Base-by-base conservation (phyloP, 345 rosid species). In the Lumnitzera littorea region DNA sequence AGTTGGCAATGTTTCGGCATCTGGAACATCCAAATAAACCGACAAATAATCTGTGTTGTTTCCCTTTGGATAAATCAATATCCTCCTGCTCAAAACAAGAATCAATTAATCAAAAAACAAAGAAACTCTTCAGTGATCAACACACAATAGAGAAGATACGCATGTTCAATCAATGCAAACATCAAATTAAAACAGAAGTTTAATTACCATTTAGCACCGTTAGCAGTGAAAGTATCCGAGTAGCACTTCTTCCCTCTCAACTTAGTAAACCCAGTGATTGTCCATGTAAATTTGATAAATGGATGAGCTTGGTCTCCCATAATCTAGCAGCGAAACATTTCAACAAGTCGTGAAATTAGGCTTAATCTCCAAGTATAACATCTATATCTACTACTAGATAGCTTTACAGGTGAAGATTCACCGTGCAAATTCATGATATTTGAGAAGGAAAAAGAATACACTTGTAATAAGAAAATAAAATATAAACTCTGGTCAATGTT, bases 21-120 rank as follows among this genome's bases (percentile, higher is more conserved):
- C 71, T 15, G 72, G 66, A 13, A 53, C 68, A 7, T 59, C 78
- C 47, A 74, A 43, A 13, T 62, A 70, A 20, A 74, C 55, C 2
- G 74, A 66, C 56, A 70, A 56, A 48, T 41, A 9, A 3, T 70
- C 71, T 24, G 15, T 55, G 11, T 29, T 59, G 61, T 63, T 70
- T 55, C 74, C 74, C 55, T 66, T 74, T 12, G 78, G 74, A 36
- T 29, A 70, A 23, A 70, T 14, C 25, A 57, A 41, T 23, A 65
- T 11, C 55, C 62, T 54, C 70, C 70, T 58, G 58, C 43, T 29
- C 17, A 43, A 15, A 50, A 9, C 10, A 57, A 25, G 7, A 52
- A 41, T 13, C 46, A 50, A 50, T 13, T 24, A 15, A 10, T 9
- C 41, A 13, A 50, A 15, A 8, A 50, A 20, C 5, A 41, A 11